Evolutionary conservation across 257 asterid genomes (phyloP).

Genomic region (Petrea volubilis): DNA sequence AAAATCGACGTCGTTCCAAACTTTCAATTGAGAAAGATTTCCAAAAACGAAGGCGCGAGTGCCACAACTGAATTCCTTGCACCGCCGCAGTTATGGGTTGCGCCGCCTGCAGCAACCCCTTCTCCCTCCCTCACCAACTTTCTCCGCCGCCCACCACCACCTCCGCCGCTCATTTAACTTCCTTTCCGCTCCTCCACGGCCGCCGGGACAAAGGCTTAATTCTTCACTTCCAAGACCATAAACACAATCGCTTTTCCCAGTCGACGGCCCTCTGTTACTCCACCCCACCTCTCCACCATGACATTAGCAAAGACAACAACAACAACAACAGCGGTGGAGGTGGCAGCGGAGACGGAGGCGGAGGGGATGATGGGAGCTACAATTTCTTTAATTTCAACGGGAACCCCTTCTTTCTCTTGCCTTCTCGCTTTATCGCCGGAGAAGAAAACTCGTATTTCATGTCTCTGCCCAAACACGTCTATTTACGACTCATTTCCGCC

Average conservation of each 20-base stretch:
- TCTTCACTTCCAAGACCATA: slow-evolving; percentile 16
- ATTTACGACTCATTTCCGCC: slow-evolving; percentile 34
- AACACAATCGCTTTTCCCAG: slow-evolving; percentile 17
- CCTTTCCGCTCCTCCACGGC: slow-evolving; percentile 22
- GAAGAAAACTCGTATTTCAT: slow-evolving; percentile 18
- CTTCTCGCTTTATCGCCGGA: slow-evolving; percentile 17
- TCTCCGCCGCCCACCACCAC: slow-evolving; percentile 26
- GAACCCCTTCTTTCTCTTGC: slow-evolving; percentile 33
- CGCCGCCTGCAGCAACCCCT: slow-evolving; percentile 40
- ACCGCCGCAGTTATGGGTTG: slow-evolving; percentile 43
- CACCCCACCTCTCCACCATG: slow-evolving; percentile 6
- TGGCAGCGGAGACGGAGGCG: slow-evolving; percentile 39
- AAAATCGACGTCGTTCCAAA: slow-evolving; percentile 18
- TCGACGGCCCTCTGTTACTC: slow-evolving; percentile 36
- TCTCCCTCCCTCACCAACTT: slow-evolving; percentile 19
- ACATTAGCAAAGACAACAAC: neutral
- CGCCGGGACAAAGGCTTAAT: slow-evolving; percentile 10
- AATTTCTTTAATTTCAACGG: slow-evolving; percentile 44
- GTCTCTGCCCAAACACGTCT: slow-evolving; percentile 25
- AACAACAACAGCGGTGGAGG: slow-evolving; percentile 17
- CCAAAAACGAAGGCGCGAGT: slow-evolving; percentile 23
- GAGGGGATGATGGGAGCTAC: slow-evolving; percentile 35
- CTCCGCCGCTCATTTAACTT: slow-evolving; percentile 14
- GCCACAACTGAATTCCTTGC: slow-evolving; percentile 18
- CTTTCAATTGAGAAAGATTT: slow-evolving; percentile 4